Conservation (phyloP, 352 stramenopile genomes). For the Pythium dissotocum region DNA sequence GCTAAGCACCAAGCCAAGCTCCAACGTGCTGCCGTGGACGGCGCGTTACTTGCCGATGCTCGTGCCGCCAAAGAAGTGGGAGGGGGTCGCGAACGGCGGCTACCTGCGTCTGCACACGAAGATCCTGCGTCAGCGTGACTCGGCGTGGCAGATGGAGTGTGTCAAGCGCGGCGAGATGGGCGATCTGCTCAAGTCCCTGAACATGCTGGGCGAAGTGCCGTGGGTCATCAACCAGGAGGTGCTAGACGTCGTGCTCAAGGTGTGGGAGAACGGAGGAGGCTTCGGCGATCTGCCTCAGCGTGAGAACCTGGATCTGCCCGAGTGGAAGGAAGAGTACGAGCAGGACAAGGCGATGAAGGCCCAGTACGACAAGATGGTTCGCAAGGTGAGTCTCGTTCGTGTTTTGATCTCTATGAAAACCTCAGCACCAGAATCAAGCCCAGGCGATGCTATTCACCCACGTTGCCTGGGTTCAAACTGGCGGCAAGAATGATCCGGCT, state of each 20-base stretch:
- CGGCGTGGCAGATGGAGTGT: conserved; percentile 87
- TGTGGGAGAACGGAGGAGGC: conserved; percentile 90
- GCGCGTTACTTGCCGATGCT: conserved; percentile 96
- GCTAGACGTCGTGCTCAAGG: conserved; percentile 88
- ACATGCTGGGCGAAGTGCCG: conserved; percentile 90
- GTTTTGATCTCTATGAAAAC: conserved; percentile 9
- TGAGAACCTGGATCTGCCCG: conserved; percentile 58
- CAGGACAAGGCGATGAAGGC: conserved; percentile 59
- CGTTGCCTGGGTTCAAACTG: conserved; percentile 87
- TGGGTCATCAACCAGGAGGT: conserved; percentile 97
- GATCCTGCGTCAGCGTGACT: conserved; percentile 91
- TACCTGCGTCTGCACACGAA: conserved; percentile 93
- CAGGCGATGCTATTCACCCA: conserved; percentile 43
- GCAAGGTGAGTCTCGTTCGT: conserved; percentile 57
- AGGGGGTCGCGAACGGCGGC: conserved; percentile 85
- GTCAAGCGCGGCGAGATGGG: conserved; percentile 85
- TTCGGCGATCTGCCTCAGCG: conserved; percentile 94
- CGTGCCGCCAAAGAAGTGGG: conserved; percentile 93
- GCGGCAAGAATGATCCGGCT: conserved; percentile 52
- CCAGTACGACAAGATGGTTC: conserved; percentile 65
- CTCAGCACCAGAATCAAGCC: conserved; percentile 85
- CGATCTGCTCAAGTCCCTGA: conserved; percentile 90
- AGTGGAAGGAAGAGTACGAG: conserved; percentile 63
- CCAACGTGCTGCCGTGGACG: conserved; percentile 75
- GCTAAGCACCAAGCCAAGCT: conserved; percentile 48